Evolutionary conservation across 148 eudicot species (phyloP), one percentile per base, ranked within the genome.

Genomic region (Oxyria digyna): DNA sequence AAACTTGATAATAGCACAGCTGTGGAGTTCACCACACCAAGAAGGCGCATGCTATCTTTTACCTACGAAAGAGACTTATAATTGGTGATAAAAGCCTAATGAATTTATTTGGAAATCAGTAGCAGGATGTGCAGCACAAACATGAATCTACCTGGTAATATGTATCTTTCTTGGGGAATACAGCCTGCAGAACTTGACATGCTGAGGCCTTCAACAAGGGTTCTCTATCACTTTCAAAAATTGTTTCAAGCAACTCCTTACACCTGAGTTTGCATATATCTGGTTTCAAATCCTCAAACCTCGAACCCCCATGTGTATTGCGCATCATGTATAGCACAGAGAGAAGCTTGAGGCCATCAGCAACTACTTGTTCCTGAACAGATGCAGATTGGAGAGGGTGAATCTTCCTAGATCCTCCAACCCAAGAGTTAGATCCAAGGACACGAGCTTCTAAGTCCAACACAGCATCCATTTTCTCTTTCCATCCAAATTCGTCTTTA

Each of bases 401-500:
- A 65, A 74, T 68, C 79, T 87, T 95, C 78, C 85, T 81, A 50
- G 96, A 82, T 43, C 88, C 79, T 29, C 85, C 73, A 73, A 81
- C 81, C 81, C 81, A 84, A 11, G 91, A 83, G 70, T 81, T 84
- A 75, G 81, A 73, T 71, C 97, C 96, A 76, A 95, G 91, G 3
- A 75, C 91, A 70, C 87, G 96, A 54, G 96, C 87, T 80, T 95
- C 99, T 91, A 95, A 88, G 78, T 91, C 93, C 74, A 95, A 79
- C 71, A 95, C 86, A 8, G 89, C 89, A 73, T 95, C 99, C 96
- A 95, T 89, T 82, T 95, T 95, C 83, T 91, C 99, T 68, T 88
- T 95, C 99, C 99, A 95, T 20, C 99, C 97, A 83, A 91, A 95
- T 66, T 95, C 99, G 76, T 95, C 99, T 80, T 95, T 95, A 32